Evolutionary conservation across 2,329 filamentous ascomycete genomes (phyloP).

Genomic region (Fusarium denticulatum): DNA sequence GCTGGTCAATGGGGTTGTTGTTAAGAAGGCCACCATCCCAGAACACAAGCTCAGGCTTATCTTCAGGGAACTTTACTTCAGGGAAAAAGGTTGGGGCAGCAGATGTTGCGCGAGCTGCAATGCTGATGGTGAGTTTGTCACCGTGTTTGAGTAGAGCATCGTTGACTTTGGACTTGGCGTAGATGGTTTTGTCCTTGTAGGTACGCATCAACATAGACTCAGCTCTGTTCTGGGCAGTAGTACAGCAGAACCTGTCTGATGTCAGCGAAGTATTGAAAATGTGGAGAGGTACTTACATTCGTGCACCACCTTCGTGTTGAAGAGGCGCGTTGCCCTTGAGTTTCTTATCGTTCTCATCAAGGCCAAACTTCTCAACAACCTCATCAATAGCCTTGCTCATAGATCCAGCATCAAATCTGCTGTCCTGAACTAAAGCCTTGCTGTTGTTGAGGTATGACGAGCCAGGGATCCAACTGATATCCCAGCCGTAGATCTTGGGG

Average conservation of each 20-base stretch:
- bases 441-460: conserved; percentile 16
- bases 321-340: conserved; percentile 29
- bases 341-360: conserved; percentile 27
- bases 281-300: background rate
- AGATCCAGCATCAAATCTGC: conserved; percentile 19
- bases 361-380: conserved; percentile 19
- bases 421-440: conserved; percentile 25
- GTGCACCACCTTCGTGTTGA: conserved; percentile 1
- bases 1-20: conserved; percentile 34
- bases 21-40: conserved; percentile 36
- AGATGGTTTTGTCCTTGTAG: conserved; percentile 15
- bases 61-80: conserved; percentile 16
- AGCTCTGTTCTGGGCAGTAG: conserved; percentile 27
- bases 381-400: conserved; percentile 26
- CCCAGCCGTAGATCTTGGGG: conserved; percentile 21
- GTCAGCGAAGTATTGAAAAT: background rate
- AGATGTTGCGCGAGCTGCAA: conserved; percentile 29
- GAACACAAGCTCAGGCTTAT: conserved; percentile 9
- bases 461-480: conserved; percentile 17
- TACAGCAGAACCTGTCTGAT: background rate
- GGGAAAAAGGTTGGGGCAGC: conserved; percentile 34
- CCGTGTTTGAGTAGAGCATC: conserved; percentile 1
- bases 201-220: conserved; percentile 27
- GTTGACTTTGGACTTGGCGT: conserved; percentile 26
- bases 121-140: conserved; percentile 30